Evolutionary conservation across 805 yeast genomes (phyloP).

Genomic region (Torulaspora quercuum): DNA sequence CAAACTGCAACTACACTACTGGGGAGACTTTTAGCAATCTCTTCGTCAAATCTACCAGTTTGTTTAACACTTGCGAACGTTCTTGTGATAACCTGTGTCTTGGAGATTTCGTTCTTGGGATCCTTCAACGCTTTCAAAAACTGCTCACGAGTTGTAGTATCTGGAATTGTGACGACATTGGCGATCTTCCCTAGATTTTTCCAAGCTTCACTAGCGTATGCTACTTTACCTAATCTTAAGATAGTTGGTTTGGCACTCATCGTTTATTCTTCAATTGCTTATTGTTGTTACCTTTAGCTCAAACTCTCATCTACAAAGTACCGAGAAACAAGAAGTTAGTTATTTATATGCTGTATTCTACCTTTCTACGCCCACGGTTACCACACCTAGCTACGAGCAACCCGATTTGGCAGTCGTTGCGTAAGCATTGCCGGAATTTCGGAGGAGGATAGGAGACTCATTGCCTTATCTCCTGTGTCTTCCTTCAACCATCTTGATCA

Average conservation of each 20-base stretch:
- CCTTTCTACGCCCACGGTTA: too few relatives aligned
- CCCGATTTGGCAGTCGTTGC: too few relatives aligned
- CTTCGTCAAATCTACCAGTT: slow-evolving; percentile 66
- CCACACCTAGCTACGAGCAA: too few relatives aligned
- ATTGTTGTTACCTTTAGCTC: background rate
- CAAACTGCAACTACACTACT: slow-evolving; percentile 48
- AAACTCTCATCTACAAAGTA: too few relatives aligned
- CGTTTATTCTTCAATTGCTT: too few relatives aligned
- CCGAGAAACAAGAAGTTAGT: background rate
- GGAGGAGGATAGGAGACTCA: too few relatives aligned
- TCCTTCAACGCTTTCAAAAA: slow-evolving; percentile 35
- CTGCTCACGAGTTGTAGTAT: slow-evolving; percentile 38
- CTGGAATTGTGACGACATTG: slow-evolving; percentile 46
- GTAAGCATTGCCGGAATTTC: too few relatives aligned
- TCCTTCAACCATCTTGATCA: too few relatives aligned
- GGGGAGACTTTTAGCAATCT: slow-evolving; percentile 55
- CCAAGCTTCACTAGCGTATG: slow-evolving; percentile 67
- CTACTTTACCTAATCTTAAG: slow-evolving; percentile 59
- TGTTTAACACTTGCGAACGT: slow-evolving; percentile 49
- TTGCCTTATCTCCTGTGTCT: too few relatives aligned
- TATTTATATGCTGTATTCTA: background rate
- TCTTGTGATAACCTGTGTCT: slow-evolving; percentile 43
- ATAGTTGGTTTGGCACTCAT: slow-evolving; percentile 50
- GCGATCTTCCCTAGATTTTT: slow-evolving; percentile 45
- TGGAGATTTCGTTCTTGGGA: slow-evolving; percentile 33